Evolutionary conservation across 805 yeast species (phyloP).

Genomic region (Blastobotrys parvus): DNA sequence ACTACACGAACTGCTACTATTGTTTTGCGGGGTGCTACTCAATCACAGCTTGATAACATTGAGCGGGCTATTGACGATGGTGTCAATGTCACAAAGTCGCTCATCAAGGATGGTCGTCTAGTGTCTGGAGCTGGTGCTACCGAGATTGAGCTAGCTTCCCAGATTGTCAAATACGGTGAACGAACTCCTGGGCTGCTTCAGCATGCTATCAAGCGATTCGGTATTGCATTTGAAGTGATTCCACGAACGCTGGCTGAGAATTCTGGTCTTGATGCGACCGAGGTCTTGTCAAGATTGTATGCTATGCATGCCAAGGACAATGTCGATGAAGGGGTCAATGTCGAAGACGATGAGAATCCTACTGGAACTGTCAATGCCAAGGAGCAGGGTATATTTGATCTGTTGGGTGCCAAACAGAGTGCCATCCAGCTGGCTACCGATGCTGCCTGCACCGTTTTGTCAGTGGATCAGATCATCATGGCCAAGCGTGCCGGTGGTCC

Average conservation of each 20-base stretch:
- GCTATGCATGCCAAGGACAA: constrained; percentile 67
- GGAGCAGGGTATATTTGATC: constrained; percentile 65
- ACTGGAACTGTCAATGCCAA: constrained; percentile 65
- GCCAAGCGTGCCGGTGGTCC: constrained; percentile 99
- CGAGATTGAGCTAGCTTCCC: constrained; percentile 78
- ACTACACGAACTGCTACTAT: constrained; percentile 78
- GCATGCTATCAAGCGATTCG: constrained; percentile 88
- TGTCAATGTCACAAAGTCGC: constrained; percentile 82
- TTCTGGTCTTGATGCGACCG: constrained; percentile 85
- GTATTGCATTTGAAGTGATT: constrained; percentile 87
- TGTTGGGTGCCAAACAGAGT: constrained; percentile 68
- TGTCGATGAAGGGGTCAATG: constrained; percentile 55
- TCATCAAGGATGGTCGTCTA: constrained; percentile 70
- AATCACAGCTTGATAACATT: constrained; percentile 83
- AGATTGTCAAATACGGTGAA: constrained; percentile 80
- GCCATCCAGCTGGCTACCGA: constrained; percentile 94
- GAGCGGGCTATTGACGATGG: constrained; percentile 98
- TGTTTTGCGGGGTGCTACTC: constrained; percentile 93
- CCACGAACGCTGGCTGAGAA: constrained; percentile 93
- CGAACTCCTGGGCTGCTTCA: constrained; percentile 88
- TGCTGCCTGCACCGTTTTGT: constrained; percentile 81
- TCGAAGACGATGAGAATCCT: constrained; percentile 44
- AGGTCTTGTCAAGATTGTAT: constrained; percentile 79
- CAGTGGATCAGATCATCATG: constrained; percentile 96
- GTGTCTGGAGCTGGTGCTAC: constrained; percentile 96